phyloP scores from a whole-genome alignment of 1,284 basidiomycete species.

The Malassezia dermatis region DNA sequence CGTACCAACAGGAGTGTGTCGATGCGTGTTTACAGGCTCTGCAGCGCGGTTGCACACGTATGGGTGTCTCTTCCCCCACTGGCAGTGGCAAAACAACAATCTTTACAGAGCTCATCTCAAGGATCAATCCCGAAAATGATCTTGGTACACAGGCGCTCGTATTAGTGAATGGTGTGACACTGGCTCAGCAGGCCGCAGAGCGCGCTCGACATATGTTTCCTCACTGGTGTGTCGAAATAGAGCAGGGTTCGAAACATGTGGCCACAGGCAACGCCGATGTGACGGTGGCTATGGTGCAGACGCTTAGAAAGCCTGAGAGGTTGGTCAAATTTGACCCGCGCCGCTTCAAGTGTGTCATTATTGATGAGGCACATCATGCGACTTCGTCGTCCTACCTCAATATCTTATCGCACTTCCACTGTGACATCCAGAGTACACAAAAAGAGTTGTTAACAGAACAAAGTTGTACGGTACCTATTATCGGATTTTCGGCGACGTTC shows the following conservation, averaged over 20 bases:
- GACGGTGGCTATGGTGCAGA: slow-evolving; percentile 85
- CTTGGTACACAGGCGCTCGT: slow-evolving; percentile 57
- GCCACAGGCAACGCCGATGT: slow-evolving; percentile 76
- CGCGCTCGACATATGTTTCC: slow-evolving; percentile 64
- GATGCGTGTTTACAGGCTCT: slow-evolving; percentile 67
- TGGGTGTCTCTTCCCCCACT: slow-evolving; percentile 86
- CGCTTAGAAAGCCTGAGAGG: slow-evolving; percentile 59
- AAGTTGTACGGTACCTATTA: slow-evolving; percentile 57
- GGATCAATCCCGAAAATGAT: slow-evolving; percentile 13
- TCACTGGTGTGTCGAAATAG: slow-evolving; percentile 72
- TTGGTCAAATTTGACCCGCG: slow-evolving; percentile 69
- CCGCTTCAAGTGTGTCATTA: slow-evolving; percentile 67
- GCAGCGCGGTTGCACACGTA: slow-evolving; percentile 57
- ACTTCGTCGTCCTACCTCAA: slow-evolving; percentile 75
- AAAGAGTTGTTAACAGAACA: not conserved
- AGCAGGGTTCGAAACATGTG: slow-evolving; percentile 67
- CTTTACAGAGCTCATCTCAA: slow-evolving; percentile 51
- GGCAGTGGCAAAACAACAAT: slow-evolving; percentile 79
- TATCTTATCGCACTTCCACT: slow-evolving; percentile 66
- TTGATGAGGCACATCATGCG: slow-evolving; percentile 71
- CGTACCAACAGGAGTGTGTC: slow-evolving; percentile 82
- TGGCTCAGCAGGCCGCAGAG: slow-evolving; percentile 73
- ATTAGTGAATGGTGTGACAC: slow-evolving; percentile 74
- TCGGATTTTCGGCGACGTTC: slow-evolving; percentile 94
- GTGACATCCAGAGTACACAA: not conserved